Evolutionary conservation across 2,329 filamentous ascomycete genomes (phyloP).

Genomic region (Trichoderma sp.): DNA sequence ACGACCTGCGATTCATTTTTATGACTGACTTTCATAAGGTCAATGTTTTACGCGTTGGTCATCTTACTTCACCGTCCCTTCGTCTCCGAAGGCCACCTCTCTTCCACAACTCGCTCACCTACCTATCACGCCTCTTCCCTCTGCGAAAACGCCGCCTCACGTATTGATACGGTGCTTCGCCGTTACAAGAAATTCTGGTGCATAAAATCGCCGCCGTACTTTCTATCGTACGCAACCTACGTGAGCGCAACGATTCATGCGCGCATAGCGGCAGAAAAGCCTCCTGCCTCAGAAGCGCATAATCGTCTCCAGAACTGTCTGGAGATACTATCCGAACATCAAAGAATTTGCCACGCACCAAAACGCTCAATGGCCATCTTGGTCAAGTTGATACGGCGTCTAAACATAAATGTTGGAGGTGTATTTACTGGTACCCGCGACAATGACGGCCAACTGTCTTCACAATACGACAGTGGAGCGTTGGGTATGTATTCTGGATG

Average conservation of each 20-base stretch:
- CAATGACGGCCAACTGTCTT: neutral
- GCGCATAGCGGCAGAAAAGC: neutral
- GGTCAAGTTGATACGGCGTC: neutral
- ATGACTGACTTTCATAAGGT: neutral
- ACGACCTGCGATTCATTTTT: neutral
- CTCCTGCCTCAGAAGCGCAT: neutral
- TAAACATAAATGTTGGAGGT: neutral
- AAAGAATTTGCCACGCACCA: neutral
- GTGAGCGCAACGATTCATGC: neutral
- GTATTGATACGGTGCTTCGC: neutral
- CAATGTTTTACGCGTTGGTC: neutral
- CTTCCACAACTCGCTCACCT: neutral
- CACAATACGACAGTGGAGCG: neutral
- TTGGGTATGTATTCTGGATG: neutral
- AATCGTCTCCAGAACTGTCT: neutral
- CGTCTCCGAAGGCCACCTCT: neutral
- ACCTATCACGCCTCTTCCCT: neutral
- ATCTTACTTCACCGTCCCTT: neutral
- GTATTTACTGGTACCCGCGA: neutral
- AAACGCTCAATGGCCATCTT: neutral
- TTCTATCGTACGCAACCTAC: neutral
- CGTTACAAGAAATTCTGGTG: neutral
- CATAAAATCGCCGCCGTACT: neutral
- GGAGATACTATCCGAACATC: neutral
- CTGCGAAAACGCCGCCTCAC: neutral